Percentiles rank a stretch among this genome's conserved stretches.
These are phyloP conservation scores for Juglanconis oblonga DNA, from an alignment of 2,329 filamentous ascomycete genomes.

Conservation along the genomic window DNA sequence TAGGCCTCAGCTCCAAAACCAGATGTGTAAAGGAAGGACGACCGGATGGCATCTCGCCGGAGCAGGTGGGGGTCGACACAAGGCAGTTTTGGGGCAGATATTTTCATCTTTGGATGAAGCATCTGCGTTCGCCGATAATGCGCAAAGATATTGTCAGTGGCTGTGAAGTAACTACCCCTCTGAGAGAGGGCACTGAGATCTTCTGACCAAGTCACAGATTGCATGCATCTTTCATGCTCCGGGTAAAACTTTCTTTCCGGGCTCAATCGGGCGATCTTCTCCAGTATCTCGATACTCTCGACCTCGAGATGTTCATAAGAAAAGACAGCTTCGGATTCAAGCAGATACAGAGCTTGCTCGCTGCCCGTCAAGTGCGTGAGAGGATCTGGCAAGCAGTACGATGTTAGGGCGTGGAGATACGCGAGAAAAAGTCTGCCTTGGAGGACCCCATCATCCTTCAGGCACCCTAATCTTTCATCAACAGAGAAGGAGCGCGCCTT, in stretches of 20 bases:
- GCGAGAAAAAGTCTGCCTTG: conserved; percentile 49
- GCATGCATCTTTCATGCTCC: conserved; percentile 37
- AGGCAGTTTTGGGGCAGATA: conserved; percentile 8
- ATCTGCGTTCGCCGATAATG: too few relatives aligned
- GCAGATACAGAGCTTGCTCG: conserved; percentile 48
- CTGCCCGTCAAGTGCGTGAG: conserved; percentile 50
- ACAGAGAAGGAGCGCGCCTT: conserved; percentile 40
- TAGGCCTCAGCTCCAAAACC: conserved; percentile 27
- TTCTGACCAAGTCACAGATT: conserved; percentile 40
- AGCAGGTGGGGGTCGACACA: conserved; percentile 24
- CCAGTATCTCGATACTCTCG: conserved; percentile 34
- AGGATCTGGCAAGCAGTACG: conserved; percentile 46
- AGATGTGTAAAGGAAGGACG: conserved; percentile 33
- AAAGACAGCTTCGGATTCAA: conserved; percentile 45
- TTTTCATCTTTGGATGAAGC: too few relatives aligned
- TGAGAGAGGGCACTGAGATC: conserved; percentile 41
- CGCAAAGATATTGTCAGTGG: background rate
- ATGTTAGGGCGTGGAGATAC: conserved; percentile 54
- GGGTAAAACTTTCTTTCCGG: conserved; percentile 46
- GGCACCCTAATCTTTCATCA: conserved; percentile 45
- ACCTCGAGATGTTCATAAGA: conserved; percentile 42
- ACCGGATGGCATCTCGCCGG: conserved; percentile 31
- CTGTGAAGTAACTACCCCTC: conserved; percentile 37
- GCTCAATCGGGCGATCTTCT: conserved; percentile 36
- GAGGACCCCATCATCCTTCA: conserved; percentile 48